These are phyloP conservation scores for Musa schizocarpa DNA, from an alignment of 176 grass and related monocot genomes.

Conservation along the genomic window DNA sequence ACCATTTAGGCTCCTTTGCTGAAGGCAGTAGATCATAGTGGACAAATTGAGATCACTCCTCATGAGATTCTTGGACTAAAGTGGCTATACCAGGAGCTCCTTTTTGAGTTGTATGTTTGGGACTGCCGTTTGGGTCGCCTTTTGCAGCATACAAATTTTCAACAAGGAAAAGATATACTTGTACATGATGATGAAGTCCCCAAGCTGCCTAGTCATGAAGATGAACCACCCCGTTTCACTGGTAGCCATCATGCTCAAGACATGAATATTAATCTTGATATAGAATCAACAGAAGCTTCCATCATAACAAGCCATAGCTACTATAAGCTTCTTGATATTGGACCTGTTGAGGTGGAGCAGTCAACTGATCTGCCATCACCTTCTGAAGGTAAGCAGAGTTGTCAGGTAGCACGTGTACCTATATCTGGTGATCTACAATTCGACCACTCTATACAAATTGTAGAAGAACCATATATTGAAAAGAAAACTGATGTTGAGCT, in stretches of 20 bases:
- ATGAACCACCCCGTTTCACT: slow-evolving; percentile 1
- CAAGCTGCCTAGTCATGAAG: slow-evolving; percentile 20
- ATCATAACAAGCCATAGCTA: slow-evolving; percentile 10
- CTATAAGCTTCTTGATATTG: slow-evolving; percentile 18
- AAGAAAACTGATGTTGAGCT: background rate
- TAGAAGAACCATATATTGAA: slow-evolving; percentile 18
- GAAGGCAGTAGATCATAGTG: slow-evolving; percentile 35
- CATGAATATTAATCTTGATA: slow-evolving; percentile 5
- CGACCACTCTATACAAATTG: slow-evolving; percentile 22
- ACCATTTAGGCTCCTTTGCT: slow-evolving; percentile 42
- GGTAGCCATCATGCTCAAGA: background rate
- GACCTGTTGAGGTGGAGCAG: slow-evolving; percentile 1
- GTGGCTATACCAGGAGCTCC: slow-evolving; percentile 77
- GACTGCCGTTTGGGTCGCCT: slow-evolving; percentile 69
- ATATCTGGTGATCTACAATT: slow-evolving; percentile 21
- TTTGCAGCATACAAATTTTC: slow-evolving; percentile 33
- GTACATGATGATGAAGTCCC: slow-evolving; percentile 14
- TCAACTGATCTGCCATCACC: slow-evolving; percentile 22
- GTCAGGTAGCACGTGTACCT: slow-evolving; percentile 24
- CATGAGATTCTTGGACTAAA: slow-evolving; percentile 63
- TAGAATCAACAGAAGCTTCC: slow-evolving; percentile 1
- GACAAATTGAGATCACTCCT: slow-evolving; percentile 22
- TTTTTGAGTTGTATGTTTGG: slow-evolving; percentile 79
- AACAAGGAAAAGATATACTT: slow-evolving; percentile 17
- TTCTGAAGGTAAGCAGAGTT: slow-evolving; percentile 17